These are phyloP conservation scores for Starmera amethionina DNA, from an alignment of 805 yeast genomes.

Conservation along the genomic window DNA sequence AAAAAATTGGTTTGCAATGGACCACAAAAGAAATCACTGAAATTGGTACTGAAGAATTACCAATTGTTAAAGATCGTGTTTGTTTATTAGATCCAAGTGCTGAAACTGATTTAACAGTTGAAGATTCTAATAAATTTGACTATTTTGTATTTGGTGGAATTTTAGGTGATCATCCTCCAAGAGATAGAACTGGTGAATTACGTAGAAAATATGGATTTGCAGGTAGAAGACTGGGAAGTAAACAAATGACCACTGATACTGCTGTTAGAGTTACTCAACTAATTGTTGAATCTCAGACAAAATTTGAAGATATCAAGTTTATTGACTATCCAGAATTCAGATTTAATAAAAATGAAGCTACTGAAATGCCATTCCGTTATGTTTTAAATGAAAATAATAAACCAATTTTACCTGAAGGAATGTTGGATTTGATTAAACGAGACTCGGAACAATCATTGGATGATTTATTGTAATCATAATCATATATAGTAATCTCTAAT, in stretches of 20 bases:
- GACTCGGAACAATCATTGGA: constrained; percentile 82
- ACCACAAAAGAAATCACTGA: constrained; percentile 64
- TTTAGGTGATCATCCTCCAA: constrained; percentile 82
- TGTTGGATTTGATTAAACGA: constrained; percentile 74
- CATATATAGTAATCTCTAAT: not conserved
- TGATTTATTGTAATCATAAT: constrained; percentile 31
- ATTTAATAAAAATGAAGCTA: constrained; percentile 79
- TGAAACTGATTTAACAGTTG: constrained; percentile 57
- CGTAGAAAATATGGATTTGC: constrained; percentile 71
- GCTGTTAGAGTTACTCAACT: constrained; percentile 87
- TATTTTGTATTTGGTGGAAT: constrained; percentile 96
- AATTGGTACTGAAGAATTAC: constrained; percentile 21
- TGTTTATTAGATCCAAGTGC: constrained; percentile 92
- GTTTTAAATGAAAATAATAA: constrained; percentile 50
- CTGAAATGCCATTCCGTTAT: constrained; percentile 97
- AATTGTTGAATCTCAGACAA: constrained; percentile 49
- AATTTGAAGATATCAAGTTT: constrained; percentile 68
- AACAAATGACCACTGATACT: constrained; percentile 97
- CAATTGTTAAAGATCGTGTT: constrained; percentile 46
- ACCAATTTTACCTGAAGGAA: constrained; percentile 88
- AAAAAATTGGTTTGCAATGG: constrained; percentile 65
- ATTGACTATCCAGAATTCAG: constrained; percentile 92
- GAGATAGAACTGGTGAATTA: constrained; percentile 89
- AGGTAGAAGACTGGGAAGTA: constrained; percentile 77
- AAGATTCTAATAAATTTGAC: constrained; percentile 57